phyloP scores from a whole-genome alignment of 2,329 filamentous ascomycete species.

The Penicillium concentricum region DNA sequence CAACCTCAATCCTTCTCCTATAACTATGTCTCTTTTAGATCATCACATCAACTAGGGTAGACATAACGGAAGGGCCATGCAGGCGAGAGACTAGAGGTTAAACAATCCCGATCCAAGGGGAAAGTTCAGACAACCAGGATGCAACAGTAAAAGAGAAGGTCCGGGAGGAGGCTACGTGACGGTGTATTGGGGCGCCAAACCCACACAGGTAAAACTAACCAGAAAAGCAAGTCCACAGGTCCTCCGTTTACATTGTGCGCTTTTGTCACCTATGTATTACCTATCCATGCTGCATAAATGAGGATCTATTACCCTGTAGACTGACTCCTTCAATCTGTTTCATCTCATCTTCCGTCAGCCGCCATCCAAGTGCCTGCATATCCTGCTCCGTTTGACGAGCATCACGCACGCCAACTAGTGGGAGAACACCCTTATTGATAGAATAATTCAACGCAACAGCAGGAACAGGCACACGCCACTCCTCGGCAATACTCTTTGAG shows the following conservation, averaged over 20 bases:
- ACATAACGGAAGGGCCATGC: too few relatives aligned
- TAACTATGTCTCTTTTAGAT: too few relatives aligned
- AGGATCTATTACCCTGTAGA: constrained; percentile 41
- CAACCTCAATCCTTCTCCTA: too few relatives aligned
- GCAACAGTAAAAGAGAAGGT: too few relatives aligned
- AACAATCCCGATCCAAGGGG: too few relatives aligned
- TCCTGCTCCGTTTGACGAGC: constrained; percentile 43
- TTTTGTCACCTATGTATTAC: not conserved
- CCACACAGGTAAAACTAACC: not conserved
- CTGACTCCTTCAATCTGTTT: constrained; percentile 42
- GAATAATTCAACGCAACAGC: constrained; percentile 48
- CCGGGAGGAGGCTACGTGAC: too few relatives aligned
- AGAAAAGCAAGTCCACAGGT: not conserved
- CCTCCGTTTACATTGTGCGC: not conserved
- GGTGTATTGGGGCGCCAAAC: too few relatives aligned
- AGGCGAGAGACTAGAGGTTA: too few relatives aligned
- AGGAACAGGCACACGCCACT: constrained; percentile 33
- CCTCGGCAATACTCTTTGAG: constrained; percentile 37
- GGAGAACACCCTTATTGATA: constrained; percentile 46
- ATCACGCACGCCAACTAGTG: constrained; percentile 44
- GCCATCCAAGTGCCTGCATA: constrained; percentile 44
- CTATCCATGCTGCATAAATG: constrained; percentile 47
- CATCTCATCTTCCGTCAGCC: constrained; percentile 44
- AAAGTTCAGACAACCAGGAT: too few relatives aligned
- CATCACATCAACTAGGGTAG: too few relatives aligned